Base-by-base conservation (phyloP, 805 yeast species). In the Candida germanica region DNA sequence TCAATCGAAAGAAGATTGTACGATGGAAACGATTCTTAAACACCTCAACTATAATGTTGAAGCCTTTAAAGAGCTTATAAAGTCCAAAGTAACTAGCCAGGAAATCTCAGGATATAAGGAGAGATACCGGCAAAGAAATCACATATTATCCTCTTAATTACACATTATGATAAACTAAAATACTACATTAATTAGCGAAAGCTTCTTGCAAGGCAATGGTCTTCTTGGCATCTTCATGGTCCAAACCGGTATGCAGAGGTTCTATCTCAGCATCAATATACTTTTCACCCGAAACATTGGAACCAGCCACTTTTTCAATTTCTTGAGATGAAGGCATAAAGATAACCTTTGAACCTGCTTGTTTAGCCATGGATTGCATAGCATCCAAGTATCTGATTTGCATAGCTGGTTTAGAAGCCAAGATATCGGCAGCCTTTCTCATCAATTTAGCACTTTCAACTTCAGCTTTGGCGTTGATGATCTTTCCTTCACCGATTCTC, bases 331-430 rank as follows among this genome's bases (percentile, higher is more conserved):
- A 63, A 5, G 88, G 87, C 87, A 81, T 81, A 57, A 81, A 81
- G 20, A 81, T 80, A 35, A 81, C 87, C 58, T 80, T 77, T n/a
- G 84, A 61, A 40, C 74, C 72, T 1, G 86, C 63, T 34, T 69
- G 51, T 43, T 63, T 75, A 23, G 86, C 83, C 87, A 81, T 81
- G 42, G 65, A 67, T 59, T 80, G 86, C 79, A 81, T 77, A n/a
- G 87, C 87, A 49, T 81, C 88, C 58, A 81, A 69, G 53, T 81
- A 81, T 58, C 88, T 66, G 55, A 81, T 81, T 64, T 81, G 87
- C 84, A 81, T 79, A 19, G 87, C 88, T 10, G 87, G 77, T 47
- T 80, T 79, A 26, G 84, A 77, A 30, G 83, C 82, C 51, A 81
- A 71, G 40, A 81, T 79, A 57, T 81, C 87, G 35, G 87, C 86